Base-by-base conservation (phyloP, 2,329 filamentous ascomycete genomes). In the Epichloe coenophiala region DNA sequence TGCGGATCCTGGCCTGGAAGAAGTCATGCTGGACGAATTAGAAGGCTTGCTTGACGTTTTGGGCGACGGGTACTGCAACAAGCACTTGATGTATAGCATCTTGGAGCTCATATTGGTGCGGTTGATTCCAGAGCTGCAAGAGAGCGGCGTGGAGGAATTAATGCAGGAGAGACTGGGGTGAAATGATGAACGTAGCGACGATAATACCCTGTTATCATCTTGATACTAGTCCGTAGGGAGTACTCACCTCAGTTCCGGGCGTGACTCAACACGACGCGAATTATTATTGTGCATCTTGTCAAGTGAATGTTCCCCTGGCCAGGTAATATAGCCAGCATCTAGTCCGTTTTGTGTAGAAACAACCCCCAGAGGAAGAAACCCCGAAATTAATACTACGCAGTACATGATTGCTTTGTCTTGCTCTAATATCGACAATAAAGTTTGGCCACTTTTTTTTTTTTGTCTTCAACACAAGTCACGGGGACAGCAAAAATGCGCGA, bases 1-100 rank as follows among this genome's bases (percentile, higher is more conserved):
- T 49, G 53, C 59, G 23, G 54, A 57, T 31, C 57, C 59, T 37
- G 58, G 61, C 48, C 68, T 71, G 54, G 69, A 68, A 15, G 55
- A 58, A 39, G 46, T 42, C 46, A 71, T 81, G 52, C 66, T 80
- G 43, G 66, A 70, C 53, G 76, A 83, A 58, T 75, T 88, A 55
- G 79, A 83, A 60, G 69, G 77, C 27, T 71, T 89, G 44, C 72
- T 97, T 45, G 80, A 85, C 59, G 72, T 90, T 38, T 83, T 95
- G 57, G 79, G 78, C 15, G 89, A 96, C 66, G 73, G 77, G 48
- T 95, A 95, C 68, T 84, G 89, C 68, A 98, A 98, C 69, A 94
- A 90, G 70, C 89, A 96, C 68, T 71, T 97, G 35, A 71, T 95
- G 58, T 95, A 95, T 62, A 75, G 80, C 43, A 73, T 93, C 45